A percentile compares a stretch with the other conserved stretches of the same genome.
Evolutionary conservation across 257 asterid genomes (phyloP).

Genomic region (Solanum lycopersicoides): DNA sequence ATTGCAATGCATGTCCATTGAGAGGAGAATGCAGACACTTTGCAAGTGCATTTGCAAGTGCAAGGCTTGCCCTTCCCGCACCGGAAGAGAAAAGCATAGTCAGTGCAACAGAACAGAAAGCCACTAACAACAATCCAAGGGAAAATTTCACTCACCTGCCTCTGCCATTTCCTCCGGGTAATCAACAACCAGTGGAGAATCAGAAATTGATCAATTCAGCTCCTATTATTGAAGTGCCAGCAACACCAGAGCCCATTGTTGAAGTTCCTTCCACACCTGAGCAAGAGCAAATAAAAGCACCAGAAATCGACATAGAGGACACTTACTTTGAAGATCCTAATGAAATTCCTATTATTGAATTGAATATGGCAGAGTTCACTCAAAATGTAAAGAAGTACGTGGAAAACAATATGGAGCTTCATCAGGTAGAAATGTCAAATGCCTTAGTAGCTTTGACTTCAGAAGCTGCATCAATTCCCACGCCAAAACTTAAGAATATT

Average conservation of each 20-base stretch:
- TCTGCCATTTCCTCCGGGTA: constrained; percentile 44
- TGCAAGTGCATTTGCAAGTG: constrained; percentile 62
- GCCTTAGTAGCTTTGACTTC: constrained; percentile 80
- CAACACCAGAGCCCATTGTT: constrained; percentile 39
- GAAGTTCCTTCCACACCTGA: constrained; percentile 81
- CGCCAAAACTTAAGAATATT: constrained; percentile 77
- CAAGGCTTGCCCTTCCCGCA: constrained; percentile 89
- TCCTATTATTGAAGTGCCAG: constrained; percentile 13
- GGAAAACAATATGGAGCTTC: constrained; percentile 48
- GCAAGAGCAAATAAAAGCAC: constrained; percentile 28
- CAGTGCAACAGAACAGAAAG: constrained; percentile 30
- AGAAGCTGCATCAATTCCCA: constrained; percentile 84
- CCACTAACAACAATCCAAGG: constrained; percentile 27
- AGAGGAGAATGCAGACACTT: constrained; percentile 58
- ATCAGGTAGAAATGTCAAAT: constrained; percentile 64
- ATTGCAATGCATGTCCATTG: constrained; percentile 54
- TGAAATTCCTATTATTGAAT: constrained; percentile 82
- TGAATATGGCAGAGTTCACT: constrained; percentile 72
- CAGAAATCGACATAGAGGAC: constrained; percentile 57
- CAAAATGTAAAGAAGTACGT: constrained; percentile 66
- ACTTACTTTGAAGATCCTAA: constrained; percentile 45
- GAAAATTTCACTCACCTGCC: constrained; percentile 36
- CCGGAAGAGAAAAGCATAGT: constrained; percentile 62
- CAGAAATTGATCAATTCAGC: constrained; percentile 27
- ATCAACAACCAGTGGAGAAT: constrained; percentile 9